Conservation (phyloP, 2,329 filamentous ascomycete species). For the Cladosporium oxysporum region DNA sequence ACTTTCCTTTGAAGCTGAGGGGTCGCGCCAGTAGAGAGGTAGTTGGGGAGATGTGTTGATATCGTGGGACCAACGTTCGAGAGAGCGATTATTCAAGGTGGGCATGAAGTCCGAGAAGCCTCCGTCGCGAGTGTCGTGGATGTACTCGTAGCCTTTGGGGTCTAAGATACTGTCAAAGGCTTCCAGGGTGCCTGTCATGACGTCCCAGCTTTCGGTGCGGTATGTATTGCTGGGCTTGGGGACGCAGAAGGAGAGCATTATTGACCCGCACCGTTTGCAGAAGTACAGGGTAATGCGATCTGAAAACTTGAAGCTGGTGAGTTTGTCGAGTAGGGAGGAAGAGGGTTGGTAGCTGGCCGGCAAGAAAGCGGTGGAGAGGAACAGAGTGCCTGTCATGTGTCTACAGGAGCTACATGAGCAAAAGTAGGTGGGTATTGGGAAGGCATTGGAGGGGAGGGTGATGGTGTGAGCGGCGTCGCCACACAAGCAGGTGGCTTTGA, state of each 20-base stretch:
- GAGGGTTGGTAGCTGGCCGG: conserved; percentile 37
- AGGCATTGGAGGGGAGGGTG: conserved; percentile 35
- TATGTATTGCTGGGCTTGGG: conserved; percentile 3
- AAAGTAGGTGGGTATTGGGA: conserved; percentile 45
- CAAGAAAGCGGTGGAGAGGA: conserved; percentile 46
- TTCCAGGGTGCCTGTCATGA: conserved; percentile 37
- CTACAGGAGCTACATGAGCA: conserved; percentile 58
- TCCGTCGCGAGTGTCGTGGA: conserved; percentile 41
- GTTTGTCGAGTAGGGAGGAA: conserved; percentile 32
- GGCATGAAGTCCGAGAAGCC: conserved; percentile 40
- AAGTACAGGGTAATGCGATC: conserved; percentile 48
- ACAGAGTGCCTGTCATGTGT: conserved; percentile 50
- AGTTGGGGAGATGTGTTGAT: conserved; percentile 25
- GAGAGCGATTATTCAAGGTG: conserved; percentile 28
- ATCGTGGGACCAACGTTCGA: conserved; percentile 33
- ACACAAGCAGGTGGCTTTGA: conserved; percentile 42
- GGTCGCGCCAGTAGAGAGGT: conserved; percentile 29
- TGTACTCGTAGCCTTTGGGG: conserved; percentile 36
- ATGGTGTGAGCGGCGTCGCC: conserved; percentile 38
- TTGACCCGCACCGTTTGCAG: conserved; percentile 54
- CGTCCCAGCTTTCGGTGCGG: conserved; percentile 30
- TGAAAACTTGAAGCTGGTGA: conserved; percentile 49
- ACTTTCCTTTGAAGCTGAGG: background rate
- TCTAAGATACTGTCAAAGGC: conserved; percentile 34
- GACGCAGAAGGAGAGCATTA: conserved; percentile 33